Base-by-base conservation (phyloP, 306 rosid species). In the Cucumis hystrix region DNA sequence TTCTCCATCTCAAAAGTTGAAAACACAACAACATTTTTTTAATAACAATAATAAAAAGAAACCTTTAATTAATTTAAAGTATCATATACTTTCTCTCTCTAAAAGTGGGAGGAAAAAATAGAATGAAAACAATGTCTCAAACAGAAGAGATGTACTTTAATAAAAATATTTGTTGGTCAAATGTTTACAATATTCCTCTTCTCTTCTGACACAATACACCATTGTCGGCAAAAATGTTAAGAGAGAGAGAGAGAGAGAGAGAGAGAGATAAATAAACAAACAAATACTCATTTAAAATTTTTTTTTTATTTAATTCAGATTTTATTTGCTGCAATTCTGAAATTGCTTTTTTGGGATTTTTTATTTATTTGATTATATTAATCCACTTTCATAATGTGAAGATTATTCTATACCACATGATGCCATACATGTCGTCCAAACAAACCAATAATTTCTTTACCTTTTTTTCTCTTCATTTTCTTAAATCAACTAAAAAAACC, bases 81-180 rank as follows among this genome's bases (percentile, higher is more conserved):
- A 47, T 4, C 54, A 12, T 47, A 47, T 3, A 3, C 54, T 47
- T 47, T 47, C 54, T 47, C 16, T 9, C 54, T 47, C 54, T 13
- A 47, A 47, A 47, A 43, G 54, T 47, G 14, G 1, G 13, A 55
- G 7, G 4, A 23, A 1, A 59, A 59, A 59, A 23, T 23, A 10
- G 3, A 5, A 14, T 30, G 20, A 65, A 65, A 65, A 37, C 15
- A 66, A 18, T 66, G 8, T 39, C 14, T 17, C 8, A 37, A 4
- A 37, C 17, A 37, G 1, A 68, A 8, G 14, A 8, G 16, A 67
- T 67, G 74, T 67, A 41, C 57, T n/a, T 39, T 69, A 23, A 21
- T n/a, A 43, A 45, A 71, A 71, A 52, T 15, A 25, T 4, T 71
- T 71, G 18, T 47, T 71, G 76, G 76, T 71, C 76, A 71, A 69